phyloP scores from a whole-genome alignment of 345 rosid genomes.

The Isatis tinctoria region DNA sequence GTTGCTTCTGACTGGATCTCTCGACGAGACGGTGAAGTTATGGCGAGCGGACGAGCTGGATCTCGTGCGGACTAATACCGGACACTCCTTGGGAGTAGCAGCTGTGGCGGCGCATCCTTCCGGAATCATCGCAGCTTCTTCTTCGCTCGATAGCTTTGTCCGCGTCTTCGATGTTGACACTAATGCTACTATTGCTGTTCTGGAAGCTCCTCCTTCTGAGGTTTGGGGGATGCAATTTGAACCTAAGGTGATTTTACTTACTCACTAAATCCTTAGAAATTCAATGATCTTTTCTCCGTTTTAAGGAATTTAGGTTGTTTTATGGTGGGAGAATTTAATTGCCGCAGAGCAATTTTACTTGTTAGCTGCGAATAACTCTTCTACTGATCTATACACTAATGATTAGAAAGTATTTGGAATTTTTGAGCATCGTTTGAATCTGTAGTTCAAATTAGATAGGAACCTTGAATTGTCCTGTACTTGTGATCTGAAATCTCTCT shows the following conservation, averaged over 20 bases:
- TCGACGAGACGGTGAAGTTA: slow-evolving; percentile 89
- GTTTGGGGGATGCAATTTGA: slow-evolving; percentile 97
- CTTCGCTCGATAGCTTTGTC: slow-evolving; percentile 93
- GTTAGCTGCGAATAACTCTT: background rate
- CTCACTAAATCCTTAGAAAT: background rate
- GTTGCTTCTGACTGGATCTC: slow-evolving; percentile 78
- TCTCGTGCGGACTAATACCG: slow-evolving; percentile 78
- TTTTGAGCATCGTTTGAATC: background rate
- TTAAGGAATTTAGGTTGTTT: background rate
- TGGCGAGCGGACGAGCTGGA: slow-evolving; percentile 80
- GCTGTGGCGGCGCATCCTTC: slow-evolving; percentile 96
- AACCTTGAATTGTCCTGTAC: background rate
- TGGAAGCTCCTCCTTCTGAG: slow-evolving; percentile 97
- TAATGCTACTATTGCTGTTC: slow-evolving; percentile 78
- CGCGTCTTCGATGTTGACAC: slow-evolving; percentile 95
- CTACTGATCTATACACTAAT: background rate
- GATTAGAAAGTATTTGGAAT: background rate
- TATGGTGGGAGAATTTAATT: background rate
- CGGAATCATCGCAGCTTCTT: slow-evolving; percentile 86
- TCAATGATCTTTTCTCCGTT: background rate
- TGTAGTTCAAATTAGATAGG: slow-evolving; percentile 12
- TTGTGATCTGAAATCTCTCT: background rate
- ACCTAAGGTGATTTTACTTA: slow-evolving; percentile 53
- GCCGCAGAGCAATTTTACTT: background rate
- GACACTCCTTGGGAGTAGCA: slow-evolving; percentile 92